These are phyloP conservation scores for Colletotrichum musae DNA, from an alignment of 2,329 filamentous ascomycete genomes.

Conservation along the genomic window DNA sequence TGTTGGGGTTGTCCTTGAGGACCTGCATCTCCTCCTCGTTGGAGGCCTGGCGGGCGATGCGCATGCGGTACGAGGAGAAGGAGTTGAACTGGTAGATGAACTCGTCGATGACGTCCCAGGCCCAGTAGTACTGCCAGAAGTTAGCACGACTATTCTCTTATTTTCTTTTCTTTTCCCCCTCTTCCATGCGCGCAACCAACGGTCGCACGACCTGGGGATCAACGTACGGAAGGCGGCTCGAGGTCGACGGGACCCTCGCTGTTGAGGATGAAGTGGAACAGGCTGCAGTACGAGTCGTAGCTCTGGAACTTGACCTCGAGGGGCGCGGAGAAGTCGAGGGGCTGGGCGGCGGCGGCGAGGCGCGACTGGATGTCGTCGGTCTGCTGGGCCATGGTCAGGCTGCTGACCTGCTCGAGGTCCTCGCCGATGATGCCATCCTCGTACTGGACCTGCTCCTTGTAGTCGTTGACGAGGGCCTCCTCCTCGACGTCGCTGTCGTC, in stretches of 20 bases:
- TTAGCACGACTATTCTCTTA: slow-evolving; percentile 27
- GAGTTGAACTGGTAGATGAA: slow-evolving; percentile 99
- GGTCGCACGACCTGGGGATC: not conserved
- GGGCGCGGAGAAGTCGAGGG: slow-evolving; percentile 94
- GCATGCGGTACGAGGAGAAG: slow-evolving; percentile 96
- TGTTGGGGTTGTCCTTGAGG: slow-evolving; percentile 96
- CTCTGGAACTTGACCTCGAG: slow-evolving; percentile 98
- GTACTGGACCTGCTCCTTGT: slow-evolving; percentile 95
- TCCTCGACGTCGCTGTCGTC: slow-evolving; percentile 97
- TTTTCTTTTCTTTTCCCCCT: not conserved
- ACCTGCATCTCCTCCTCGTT: slow-evolving; percentile 94
- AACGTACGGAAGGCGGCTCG: slow-evolving; percentile 92
- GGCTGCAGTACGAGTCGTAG: slow-evolving; percentile 99
- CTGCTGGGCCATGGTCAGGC: slow-evolving; percentile 79
- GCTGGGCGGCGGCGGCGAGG: slow-evolving; percentile 91
- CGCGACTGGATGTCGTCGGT: slow-evolving; percentile 94
- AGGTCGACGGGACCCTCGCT: slow-evolving; percentile 98
- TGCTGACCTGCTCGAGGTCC: slow-evolving; percentile 81
- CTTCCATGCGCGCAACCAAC: not conserved
- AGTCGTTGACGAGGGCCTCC: slow-evolving; percentile 95
- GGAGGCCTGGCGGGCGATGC: slow-evolving; percentile 84
- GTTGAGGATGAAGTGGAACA: slow-evolving; percentile 99
- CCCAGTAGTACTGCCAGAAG: slow-evolving; percentile 89
- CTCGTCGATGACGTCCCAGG: slow-evolving; percentile 99
- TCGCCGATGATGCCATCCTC: slow-evolving; percentile 86